These are phyloP conservation scores for Westerdykella sp. DNA, from an alignment of 2,329 filamentous ascomycete species.

Conservation along the genomic window DNA sequence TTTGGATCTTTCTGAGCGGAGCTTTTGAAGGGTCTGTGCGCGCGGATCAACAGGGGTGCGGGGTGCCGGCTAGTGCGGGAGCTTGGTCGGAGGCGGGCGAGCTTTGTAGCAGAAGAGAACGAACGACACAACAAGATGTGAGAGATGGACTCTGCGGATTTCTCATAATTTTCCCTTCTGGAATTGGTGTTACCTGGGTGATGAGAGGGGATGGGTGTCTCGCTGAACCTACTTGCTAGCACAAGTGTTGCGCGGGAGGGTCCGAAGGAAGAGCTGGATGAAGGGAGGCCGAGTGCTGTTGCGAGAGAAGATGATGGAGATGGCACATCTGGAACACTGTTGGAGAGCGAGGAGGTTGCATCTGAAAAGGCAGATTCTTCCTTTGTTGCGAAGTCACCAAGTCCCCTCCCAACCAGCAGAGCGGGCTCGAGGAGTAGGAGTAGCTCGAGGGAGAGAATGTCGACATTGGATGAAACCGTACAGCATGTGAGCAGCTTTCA, in stretches of 20 bases:
- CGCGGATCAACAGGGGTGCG: conserved; percentile 7
- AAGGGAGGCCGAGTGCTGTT: neutral
- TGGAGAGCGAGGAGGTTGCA: too few species aligned
- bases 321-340: neutral
- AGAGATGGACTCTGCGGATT: too few species aligned
- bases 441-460: neutral
- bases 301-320: neutral
- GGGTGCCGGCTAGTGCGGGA: neutral
- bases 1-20: conserved; percentile 1
- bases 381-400: too few species aligned
- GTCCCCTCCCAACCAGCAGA: neutral
- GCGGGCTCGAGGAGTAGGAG: neutral
- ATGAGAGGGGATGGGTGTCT: too few species aligned
- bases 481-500: conserved; percentile 21
- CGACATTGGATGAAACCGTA: neutral
- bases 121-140: too few species aligned
- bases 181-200: too few species aligned
- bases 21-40: conserved; percentile 21
- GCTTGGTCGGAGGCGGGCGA: neutral
- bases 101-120: too few species aligned
- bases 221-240: too few species aligned
- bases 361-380: too few species aligned
- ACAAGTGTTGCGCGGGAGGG: too few species aligned
- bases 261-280: too few species aligned
- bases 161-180: too few species aligned